These are phyloP conservation scores for Oenanthe javanica DNA, from an alignment of 140 eudicot species.

Conservation along the genomic window DNA sequence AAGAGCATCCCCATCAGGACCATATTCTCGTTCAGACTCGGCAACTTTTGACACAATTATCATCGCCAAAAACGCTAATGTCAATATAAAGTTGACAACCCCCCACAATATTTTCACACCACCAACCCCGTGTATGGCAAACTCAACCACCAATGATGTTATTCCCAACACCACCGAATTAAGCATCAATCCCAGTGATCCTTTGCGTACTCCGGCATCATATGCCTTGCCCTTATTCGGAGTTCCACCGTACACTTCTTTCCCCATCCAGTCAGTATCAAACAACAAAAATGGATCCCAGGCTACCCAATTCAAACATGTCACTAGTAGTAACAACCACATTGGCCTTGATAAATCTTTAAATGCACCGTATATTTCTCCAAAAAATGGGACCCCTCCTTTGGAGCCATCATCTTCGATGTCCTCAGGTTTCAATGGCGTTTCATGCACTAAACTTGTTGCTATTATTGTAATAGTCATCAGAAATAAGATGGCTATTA, in stretches of 20 bases:
- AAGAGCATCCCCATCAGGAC: background rate
- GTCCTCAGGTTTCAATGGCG: background rate
- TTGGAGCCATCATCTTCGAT: background rate
- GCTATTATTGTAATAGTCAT: background rate
- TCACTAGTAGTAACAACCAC: background rate
- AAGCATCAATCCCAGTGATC: background rate
- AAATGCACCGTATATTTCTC: background rate
- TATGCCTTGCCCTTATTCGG: background rate
- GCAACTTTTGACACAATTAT: background rate
- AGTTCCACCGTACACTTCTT: background rate
- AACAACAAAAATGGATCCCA: background rate
- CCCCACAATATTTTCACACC: background rate
- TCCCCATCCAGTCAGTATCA: conserved; percentile 6
- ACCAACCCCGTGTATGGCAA: background rate
- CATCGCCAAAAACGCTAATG: background rate
- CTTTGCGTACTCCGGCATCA: background rate
- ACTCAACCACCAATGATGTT: background rate
- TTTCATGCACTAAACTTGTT: background rate
- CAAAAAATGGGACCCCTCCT: background rate
- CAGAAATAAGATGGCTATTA: background rate
- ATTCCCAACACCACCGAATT: background rate
- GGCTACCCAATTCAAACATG: background rate
- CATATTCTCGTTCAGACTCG: background rate
- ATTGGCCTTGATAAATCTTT: background rate
- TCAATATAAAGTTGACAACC: background rate